phyloP scores from a whole-genome alignment of 495 filamentous ascomycete genomes.

The Tricharina praecox region DNA sequence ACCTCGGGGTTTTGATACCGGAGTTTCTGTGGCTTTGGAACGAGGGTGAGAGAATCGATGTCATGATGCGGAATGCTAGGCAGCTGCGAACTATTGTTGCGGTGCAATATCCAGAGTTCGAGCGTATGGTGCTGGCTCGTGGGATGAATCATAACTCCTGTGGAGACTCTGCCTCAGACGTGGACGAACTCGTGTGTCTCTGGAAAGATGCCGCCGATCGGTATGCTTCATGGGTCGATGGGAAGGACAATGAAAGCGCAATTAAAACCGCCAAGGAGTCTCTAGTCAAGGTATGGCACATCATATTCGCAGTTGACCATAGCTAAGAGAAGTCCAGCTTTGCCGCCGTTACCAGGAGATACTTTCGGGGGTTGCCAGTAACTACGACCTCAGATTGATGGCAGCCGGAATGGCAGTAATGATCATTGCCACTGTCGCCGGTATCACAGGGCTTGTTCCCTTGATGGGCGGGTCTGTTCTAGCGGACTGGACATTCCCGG shows the following conservation, averaged over 20 bases:
- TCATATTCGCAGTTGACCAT: not conserved
- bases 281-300: not conserved
- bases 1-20: conserved; percentile 70
- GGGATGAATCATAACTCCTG: conserved; percentile 29
- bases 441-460: conserved; percentile 19
- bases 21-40: conserved; percentile 63
- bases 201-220: conserved; percentile 11
- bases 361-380: conserved; percentile 52
- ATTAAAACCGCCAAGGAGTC: not conserved
- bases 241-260: not conserved
- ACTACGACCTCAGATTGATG: conserved; percentile 59
- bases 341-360: conserved; percentile 18
- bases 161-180: conserved; percentile 28
- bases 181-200: conserved; percentile 45
- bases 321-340: not conserved
- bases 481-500: conserved; percentile 23
- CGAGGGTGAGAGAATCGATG: conserved; percentile 39
- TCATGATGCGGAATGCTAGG: conserved; percentile 56
- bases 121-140: conserved; percentile 16
- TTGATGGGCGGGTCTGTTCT: conserved; percentile 12
- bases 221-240: conserved; percentile 1
- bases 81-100: conserved; percentile 61
- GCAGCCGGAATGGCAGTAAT: conserved; percentile 36
- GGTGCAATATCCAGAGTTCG: conserved; percentile 49
- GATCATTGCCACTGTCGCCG: conserved; percentile 30